A percentile compares a stretch with the other conserved stretches of the same genome.
phyloP scores from a whole-genome alignment of 2,329 filamentous ascomycete genomes.

The Neonectria neomacrospora region DNA sequence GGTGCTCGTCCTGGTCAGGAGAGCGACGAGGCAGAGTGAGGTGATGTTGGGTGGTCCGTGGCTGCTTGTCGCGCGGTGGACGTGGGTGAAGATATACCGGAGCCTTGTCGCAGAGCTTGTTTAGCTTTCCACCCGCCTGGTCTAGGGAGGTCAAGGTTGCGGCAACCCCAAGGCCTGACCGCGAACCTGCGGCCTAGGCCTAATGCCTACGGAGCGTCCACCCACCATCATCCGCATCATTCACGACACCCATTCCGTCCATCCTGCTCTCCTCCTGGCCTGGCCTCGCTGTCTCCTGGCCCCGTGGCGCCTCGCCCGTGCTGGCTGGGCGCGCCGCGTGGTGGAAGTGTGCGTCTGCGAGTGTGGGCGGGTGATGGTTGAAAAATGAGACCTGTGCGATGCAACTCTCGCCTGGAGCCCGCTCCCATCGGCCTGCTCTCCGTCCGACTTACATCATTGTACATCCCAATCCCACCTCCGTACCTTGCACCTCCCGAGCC shows the following conservation, averaged over 20 bases:
- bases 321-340: constrained; percentile 15
- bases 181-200: constrained; percentile 12
- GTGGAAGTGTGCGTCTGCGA: constrained; percentile 20
- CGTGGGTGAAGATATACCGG: constrained; percentile 14
- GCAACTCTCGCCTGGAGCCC: not conserved
- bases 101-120: constrained; percentile 8
- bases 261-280: constrained; percentile 3
- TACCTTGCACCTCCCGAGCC: constrained; percentile 17
- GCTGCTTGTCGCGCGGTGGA: constrained; percentile 36
- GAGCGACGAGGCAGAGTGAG: constrained; percentile 43
- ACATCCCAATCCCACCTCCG: constrained; percentile 22
- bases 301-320: constrained; percentile 24
- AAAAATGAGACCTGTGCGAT: constrained; percentile 3
- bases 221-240: not conserved
- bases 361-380: constrained; percentile 3
- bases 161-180: constrained; percentile 3
- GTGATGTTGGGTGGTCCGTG: constrained; percentile 43
- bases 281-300: constrained; percentile 16
- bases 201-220: constrained; percentile 17
- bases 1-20: constrained; percentile 42
- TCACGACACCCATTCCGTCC: not conserved
- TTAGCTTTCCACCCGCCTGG: not conserved
- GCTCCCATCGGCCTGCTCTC: constrained; percentile 30
- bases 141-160: constrained; percentile 14
- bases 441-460: constrained; percentile 44